Evolutionary conservation across 192 early-diverging fungal species (phyloP), one percentile per base, ranked within the genome.

Genomic region (Mortierella hygrophila): DNA sequence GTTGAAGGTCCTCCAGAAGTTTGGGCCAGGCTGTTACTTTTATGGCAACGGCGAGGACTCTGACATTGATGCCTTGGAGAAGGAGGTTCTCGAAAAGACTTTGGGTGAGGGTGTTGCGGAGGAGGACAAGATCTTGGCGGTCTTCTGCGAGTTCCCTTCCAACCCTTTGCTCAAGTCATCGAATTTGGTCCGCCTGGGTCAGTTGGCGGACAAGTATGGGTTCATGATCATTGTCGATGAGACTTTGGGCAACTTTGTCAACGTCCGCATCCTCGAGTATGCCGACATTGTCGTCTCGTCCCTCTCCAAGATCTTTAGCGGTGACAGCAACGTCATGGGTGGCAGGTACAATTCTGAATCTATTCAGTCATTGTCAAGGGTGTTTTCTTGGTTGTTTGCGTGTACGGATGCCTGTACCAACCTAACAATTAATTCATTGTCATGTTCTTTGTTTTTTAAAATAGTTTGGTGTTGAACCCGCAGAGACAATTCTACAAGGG

Each of bases 291-390:
- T 97, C 4, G 97, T 98, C 21, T 95, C 96, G 21, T 97, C 96
- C 68, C 88, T 99, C 74, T 98, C 98, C 18, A 99, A 99, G 90
- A 93, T 98, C 69, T 99, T 99, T 82, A 95, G 93, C 85, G 98
- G 98, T 52, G 98, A 98, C 88, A 94, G 94, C 87, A 98, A 99
- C 88, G 97, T 98, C 23, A 99, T 99, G 97, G 98, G 95, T 74
- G 98, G 98, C 71, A 96, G 97, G 95, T 95, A 92, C 52, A 35
- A 46, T 55, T 65, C 21, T 63, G 37, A 18, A 23, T 29, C 7
- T 21, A 5, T 52, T 52, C 20, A 52, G 5, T 52, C 6, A 6
- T 52, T 46, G 44, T 15, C 44, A 13, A 15, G 15, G 16, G 18
- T 76, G 32, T 72, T 40, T 44, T 47, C 9, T 72, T 88, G 15